A percentile compares a stretch with the other conserved stretches of the same genome.
phyloP scores from a whole-genome alignment of 176 grass and related monocot species.

The Puya raimondii region DNA sequence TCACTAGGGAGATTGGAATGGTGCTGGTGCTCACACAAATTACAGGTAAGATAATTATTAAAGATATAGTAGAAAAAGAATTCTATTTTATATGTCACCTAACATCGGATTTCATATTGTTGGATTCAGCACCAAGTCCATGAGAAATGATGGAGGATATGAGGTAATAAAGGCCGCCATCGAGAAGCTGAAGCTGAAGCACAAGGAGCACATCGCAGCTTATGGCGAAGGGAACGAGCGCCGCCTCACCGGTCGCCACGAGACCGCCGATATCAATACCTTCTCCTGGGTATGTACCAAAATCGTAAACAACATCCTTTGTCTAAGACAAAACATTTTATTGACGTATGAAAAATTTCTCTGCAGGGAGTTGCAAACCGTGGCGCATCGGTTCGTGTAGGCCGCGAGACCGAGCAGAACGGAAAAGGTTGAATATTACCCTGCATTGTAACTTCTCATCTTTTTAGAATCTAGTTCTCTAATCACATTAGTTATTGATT shows the following conservation, averaged over 20 bases:
- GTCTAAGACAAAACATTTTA: too few species aligned
- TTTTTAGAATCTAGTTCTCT: background rate
- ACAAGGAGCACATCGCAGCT: slow-evolving; percentile 83
- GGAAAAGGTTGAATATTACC: slow-evolving; percentile 56
- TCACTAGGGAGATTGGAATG: slow-evolving; percentile 85
- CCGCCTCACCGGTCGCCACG: slow-evolving; percentile 83
- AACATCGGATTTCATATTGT: background rate
- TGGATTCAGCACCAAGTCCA: slow-evolving; percentile 75
- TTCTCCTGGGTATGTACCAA: slow-evolving; percentile 68
- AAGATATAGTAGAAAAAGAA: background rate
- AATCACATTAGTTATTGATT: background rate
- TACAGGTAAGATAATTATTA: slow-evolving; percentile 45
- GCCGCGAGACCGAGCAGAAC: slow-evolving; percentile 77
- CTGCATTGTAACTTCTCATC: background rate
- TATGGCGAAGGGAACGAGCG: slow-evolving; percentile 95
- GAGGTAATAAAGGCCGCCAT: slow-evolving; percentile 75
- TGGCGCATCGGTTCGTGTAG: slow-evolving; percentile 85
- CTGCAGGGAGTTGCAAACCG: slow-evolving; percentile 85
- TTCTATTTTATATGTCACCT: background rate
- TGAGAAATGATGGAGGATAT: slow-evolving; percentile 82
- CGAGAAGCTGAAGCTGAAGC: slow-evolving; percentile 62
- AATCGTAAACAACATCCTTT: too few species aligned
- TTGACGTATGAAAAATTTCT: background rate
- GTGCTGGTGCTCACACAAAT: slow-evolving; percentile 88
- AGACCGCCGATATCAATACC: slow-evolving; percentile 93